Base-by-base conservation (phyloP, 2,329 filamentous ascomycete genomes). In the Calonectria multiphialidica region DNA sequence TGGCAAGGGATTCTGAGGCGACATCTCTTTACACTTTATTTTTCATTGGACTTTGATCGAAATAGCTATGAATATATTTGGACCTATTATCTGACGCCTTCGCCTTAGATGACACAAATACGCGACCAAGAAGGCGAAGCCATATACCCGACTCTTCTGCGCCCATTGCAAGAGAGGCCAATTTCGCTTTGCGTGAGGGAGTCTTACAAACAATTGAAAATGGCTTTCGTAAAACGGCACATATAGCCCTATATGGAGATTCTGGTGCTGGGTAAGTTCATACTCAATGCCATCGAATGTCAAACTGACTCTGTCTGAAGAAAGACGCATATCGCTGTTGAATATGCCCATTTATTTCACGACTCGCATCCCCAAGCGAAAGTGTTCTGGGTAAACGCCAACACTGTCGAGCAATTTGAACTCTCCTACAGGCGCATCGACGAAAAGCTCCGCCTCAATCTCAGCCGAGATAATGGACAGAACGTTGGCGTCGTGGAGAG, bases 251-350 rank as follows among this genome's bases (percentile, higher is more conserved):
- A 8, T 57, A 30, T 25, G 66, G 66, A 6, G 13, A 5, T 15
- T 69, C 66, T 2, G 66, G 66, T 3, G 42, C 18, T 21, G 66
- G 66, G 66, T 69, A 47, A 8, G 66, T 45, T 21, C 3, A 33
- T 37, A 16, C 2, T 9, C 7, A 23, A 15, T 2, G 12, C 28
- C 9, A 10, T 10, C 23, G n/a, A 42, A 23, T 40, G 28, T 7
- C 6, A 12, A 12, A 5, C 55, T 63, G 16, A 68, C 44, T 1
- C 18, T 6, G 25, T 21, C 37, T 21, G 4, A 8, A 65, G 66
- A 9, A 70, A 72, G 18, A 72, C 70, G 7, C 70, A 72, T 9
- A 45, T 72, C 33, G 70, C 70, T 12, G 66, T 69, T 7, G 70
- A 72, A 45, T 72, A 72, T 23, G 61, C 70, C 5, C 49, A 72